Percentiles rank a stretch among this genome's conserved stretches.
Evolutionary conservation across 345 rosid genomes (phyloP).

Genomic region (Balakata baccata): DNA sequence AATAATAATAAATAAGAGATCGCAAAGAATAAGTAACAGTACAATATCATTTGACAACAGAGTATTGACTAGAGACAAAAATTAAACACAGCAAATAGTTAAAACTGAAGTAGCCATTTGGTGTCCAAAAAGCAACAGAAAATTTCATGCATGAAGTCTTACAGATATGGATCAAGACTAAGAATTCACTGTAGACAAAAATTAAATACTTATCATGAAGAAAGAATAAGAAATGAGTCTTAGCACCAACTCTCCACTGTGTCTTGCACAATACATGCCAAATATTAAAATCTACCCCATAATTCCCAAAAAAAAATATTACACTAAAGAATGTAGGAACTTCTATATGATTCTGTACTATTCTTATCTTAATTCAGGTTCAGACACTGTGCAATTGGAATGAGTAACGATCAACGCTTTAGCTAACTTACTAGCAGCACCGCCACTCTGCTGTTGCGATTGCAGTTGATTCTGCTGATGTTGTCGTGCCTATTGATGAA

Average conservation of each 20-base stretch:
- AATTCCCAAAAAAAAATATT: not conserved
- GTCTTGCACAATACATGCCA: not conserved
- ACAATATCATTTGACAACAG: too few species aligned
- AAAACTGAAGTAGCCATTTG: too few species aligned
- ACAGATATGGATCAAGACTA: not conserved
- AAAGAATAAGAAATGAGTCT: not conserved
- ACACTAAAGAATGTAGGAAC: not conserved
- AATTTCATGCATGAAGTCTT: not conserved
- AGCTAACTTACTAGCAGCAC: not conserved
- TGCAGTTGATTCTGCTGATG: constrained; percentile 11
- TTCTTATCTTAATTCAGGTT: not conserved
- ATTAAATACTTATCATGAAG: not conserved
- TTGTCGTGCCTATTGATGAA: constrained; percentile 17
- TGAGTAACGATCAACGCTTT: not conserved
- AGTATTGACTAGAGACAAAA: too few species aligned
- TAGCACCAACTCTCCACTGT: not conserved
- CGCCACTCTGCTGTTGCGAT: constrained; percentile 41
- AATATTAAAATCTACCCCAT: not conserved
- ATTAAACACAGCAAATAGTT: too few species aligned
- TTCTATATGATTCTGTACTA: not conserved
- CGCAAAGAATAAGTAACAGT: too few species aligned
- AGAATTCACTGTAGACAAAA: not conserved
- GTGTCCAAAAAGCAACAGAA: too few species aligned
- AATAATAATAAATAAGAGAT: too few species aligned
- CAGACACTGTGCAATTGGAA: not conserved